Evolutionary conservation across 352 stramenopile species (phyloP).

Genomic region (Globisporangium splendens): DNA sequence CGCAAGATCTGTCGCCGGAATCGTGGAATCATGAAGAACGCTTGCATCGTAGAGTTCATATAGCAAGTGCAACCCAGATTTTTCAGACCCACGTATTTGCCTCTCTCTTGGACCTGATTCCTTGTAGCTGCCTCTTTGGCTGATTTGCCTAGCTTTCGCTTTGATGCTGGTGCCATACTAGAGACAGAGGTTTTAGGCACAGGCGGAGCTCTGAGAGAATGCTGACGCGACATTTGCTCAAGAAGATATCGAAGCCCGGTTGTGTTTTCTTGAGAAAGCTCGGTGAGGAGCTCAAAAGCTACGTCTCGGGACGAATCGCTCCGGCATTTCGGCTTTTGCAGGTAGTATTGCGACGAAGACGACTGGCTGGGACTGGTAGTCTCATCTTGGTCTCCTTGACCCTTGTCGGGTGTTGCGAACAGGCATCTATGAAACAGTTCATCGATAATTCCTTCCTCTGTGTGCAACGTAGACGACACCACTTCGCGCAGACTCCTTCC

Average conservation of each 20-base stretch:
- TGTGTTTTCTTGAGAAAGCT: conserved; percentile 63
- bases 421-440: conserved; percentile 70
- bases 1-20: conserved; percentile 88
- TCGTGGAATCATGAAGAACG: conserved; percentile 93
- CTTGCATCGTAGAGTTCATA: conserved; percentile 93
- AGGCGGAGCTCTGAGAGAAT: conserved; percentile 58
- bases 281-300: conserved; percentile 74
- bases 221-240: conserved; percentile 63
- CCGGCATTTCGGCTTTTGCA: conserved; percentile 80
- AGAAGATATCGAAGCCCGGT: conserved; percentile 65
- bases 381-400: conserved; percentile 14
- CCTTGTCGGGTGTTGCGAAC: conserved; percentile 47
- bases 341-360: conserved; percentile 63
- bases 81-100: conserved; percentile 90
- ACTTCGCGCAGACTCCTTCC: conserved; percentile 52
- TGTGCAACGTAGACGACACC: conserved; percentile 38
- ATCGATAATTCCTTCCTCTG: conserved; percentile 58
- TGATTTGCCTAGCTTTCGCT: conserved; percentile 46
- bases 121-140: conserved; percentile 24
- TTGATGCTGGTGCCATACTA: conserved; percentile 26
- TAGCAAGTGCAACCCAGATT: conserved; percentile 96
- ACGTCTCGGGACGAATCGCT: conserved; percentile 67
- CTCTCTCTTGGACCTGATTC: conserved; percentile 41
- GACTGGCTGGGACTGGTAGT: conserved; percentile 14
- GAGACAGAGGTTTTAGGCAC: conserved; percentile 18